Evolutionary conservation across 495 filamentous ascomycete genomes (phyloP).

Genomic region (Aspergillus olivimuriae): DNA sequence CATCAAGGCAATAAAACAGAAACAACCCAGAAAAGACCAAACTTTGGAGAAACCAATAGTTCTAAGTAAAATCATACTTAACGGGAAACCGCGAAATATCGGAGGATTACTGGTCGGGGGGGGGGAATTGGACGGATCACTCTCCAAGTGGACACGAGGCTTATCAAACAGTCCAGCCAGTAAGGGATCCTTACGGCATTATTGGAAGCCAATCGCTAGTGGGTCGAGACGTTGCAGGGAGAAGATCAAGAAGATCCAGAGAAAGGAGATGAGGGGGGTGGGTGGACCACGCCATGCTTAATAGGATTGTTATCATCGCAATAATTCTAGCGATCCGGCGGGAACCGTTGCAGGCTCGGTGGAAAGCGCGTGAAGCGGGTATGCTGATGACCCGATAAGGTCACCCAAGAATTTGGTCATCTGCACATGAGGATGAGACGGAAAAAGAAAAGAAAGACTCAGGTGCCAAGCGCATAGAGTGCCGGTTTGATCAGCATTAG

Average conservation of each 20-base stretch:
- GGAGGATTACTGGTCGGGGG: constrained; percentile 1
- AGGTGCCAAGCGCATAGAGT: neutral
- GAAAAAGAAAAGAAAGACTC: neutral
- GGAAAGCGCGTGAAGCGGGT: neutral
- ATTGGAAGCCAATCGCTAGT: constrained; percentile 16
- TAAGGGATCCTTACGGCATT: constrained; percentile 18
- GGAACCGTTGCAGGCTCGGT: too few relatives aligned
- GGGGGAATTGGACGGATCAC: neutral
- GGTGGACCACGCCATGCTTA: too few relatives aligned
- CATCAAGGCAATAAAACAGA: neutral
- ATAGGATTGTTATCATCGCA: too few relatives aligned
- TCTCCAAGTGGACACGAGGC: constrained; percentile 14
- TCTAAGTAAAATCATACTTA: neutral
- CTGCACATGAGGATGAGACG: too few relatives aligned
- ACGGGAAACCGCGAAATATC: neutral
- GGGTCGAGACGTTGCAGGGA: neutral
- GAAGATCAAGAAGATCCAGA: neutral
- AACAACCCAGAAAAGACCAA: neutral
- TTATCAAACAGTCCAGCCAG: constrained; percentile 32
- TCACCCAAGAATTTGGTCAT: neutral
- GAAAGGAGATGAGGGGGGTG: neutral
- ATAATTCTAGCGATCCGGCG: too few relatives aligned
- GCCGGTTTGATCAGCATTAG: neutral
- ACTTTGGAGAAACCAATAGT: constrained; percentile 1
- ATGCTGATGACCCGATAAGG: neutral